Evolutionary conservation across 1,284 basidiomycete genomes (phyloP), one percentile per base, ranked within the genome.

Genomic region (Naganishia sp.): DNA sequence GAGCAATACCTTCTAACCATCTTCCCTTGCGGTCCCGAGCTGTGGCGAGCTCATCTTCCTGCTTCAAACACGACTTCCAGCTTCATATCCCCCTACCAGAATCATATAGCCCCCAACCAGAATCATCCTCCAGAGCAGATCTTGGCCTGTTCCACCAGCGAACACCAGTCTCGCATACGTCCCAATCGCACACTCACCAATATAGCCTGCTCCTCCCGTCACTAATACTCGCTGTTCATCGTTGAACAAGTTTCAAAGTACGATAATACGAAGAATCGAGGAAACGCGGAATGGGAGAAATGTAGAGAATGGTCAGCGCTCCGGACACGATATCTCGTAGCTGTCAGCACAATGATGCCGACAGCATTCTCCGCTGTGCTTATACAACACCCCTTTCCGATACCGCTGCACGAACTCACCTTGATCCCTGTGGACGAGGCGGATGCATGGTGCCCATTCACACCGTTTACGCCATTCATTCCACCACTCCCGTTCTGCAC

Each of bases 141-240:
- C 35, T 39, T 13, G 35, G 7, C 7, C 35, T 39, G 10, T 39
- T 39, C 35, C 13, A 10, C 35, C 2, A 39, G 35, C 35, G 13
- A 9, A 39, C 35, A 9, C 3, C 13, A 39, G 35, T 39, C 35
- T 39, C 35, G 4, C 35, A 39, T 39, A 32, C 51, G 45, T 23
- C 31, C 63, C 49, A 68, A 63, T 57, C 18, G 41, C 13, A n/a
- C 23, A 71, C 81, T 65, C 62, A 89, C 90, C 90, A 70, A 92
- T 92, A 79, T 92, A 92, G 57, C 90, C 90, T 69, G 90, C 88
- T 63, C 89, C 90, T 71, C 80, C 80, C 28, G 80, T 80, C 39
- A 80, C 78, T 54, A 81, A 69, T 47, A 81, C 74, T 55, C 71
- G 70, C 75, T 79, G 68, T 3, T 35, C 3, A 11, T 35, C 25